Evolutionary conservation across 2,329 filamentous ascomycete genomes (phyloP), one percentile per base, ranked within the genome.

Genomic region (Neospermospora avenae): DNA sequence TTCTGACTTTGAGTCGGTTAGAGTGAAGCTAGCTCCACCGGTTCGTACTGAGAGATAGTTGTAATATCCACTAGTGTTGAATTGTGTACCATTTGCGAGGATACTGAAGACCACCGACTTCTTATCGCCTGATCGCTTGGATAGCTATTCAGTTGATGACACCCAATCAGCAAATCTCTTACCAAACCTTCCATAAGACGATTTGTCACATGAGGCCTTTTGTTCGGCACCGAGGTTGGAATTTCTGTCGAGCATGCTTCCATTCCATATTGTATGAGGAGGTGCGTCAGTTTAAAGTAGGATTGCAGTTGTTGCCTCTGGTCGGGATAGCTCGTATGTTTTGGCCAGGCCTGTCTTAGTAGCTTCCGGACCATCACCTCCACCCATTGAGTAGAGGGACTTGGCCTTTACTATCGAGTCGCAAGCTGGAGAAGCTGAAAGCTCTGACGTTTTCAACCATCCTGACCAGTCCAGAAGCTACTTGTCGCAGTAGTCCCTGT

Each of bases 281-380:
- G 65, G 59, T 5, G 65, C 63, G 49, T 65, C 63, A 0, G 63
- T 63, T 35, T 65, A 67, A 13, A 63, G 52, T 4, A 67, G 53
- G 24, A 67, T 58, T 16, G 65, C 48, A 7, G 65, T 66, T 11
- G 57, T 65, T 3, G 64, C 63, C 10, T 66, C 62, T 5, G 45
- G 35, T 25, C 65, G 55, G 61, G 65, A 63, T 5, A 65, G 16
- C 11, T 67, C 61, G n/a, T 65, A 67, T 14, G 63, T 61, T 53
- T 59, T 58, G 13, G 63, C 65, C 6, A 67, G 28, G 4, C 63
- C 65, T 5, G 65, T 67, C 39, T 67, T 67, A 1, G 55, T 65
- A 14, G 65, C 65, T 44, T 67, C 65, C 22, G 65, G 63, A 11
- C 60, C 54, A 39, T 65, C 63, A 1, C 61, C 61, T 4, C 61